Percentiles rank a stretch among this genome's conserved stretches.
phyloP scores from a whole-genome alignment of 257 asterid genomes.

The Fraxinus pennsylvanica region DNA sequence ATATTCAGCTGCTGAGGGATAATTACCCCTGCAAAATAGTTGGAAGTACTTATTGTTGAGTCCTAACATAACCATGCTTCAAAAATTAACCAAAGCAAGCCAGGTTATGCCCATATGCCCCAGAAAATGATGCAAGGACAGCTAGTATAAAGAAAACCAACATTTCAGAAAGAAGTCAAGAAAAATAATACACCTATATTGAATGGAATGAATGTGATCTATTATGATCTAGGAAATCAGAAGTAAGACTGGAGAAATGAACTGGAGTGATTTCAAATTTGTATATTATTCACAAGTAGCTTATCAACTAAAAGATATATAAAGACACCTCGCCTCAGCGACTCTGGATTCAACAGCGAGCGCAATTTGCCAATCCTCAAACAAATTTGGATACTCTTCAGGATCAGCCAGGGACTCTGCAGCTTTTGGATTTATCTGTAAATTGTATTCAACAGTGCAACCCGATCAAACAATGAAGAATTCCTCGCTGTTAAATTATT shows the following conservation, averaged over 20 bases:
- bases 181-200: neutral
- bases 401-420: conserved; percentile 97
- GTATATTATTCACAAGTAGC: neutral
- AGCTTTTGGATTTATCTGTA: conserved; percentile 86
- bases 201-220: neutral
- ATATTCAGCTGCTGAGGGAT: conserved; percentile 74
- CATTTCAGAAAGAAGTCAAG: neutral
- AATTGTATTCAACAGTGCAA: neutral
- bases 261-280: neutral
- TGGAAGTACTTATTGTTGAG: conserved; percentile 20
- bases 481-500: neutral
- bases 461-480: neutral
- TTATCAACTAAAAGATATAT: neutral
- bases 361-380: conserved; percentile 93
- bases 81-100: neutral
- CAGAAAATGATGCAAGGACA: conserved; percentile 16
- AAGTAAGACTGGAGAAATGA: neutral
- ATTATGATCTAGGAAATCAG: neutral
- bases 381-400: conserved; percentile 83
- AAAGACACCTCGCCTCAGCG: conserved; percentile 48
- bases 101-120: conserved; percentile 7
- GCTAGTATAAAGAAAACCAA: conserved; percentile 12
- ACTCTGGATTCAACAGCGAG: conserved; percentile 71
- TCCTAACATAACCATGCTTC: neutral
- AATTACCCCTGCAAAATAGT: conserved; percentile 50